Conservation (phyloP, 805 yeast genomes). For the Torulaspora indica region DNA sequence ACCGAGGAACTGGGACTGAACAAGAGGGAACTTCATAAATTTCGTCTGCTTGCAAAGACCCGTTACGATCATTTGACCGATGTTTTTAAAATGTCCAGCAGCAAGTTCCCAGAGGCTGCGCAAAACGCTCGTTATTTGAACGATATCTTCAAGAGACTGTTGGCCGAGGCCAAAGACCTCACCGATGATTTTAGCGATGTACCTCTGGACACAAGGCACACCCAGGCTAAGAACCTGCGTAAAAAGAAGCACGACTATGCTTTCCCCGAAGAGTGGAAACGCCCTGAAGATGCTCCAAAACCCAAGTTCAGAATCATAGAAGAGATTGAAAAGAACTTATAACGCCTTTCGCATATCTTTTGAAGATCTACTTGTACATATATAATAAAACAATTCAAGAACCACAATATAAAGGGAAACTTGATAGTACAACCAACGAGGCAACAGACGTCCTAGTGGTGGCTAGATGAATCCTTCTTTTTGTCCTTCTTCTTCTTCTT, state of each 20-base stretch:
- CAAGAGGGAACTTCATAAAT: conserved; percentile 59
- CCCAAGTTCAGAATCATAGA: conserved; percentile 27
- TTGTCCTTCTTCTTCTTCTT: conserved; percentile 52
- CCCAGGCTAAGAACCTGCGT: conserved; percentile 44
- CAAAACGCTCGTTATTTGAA: conserved; percentile 78
- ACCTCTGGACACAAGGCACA: conserved; percentile 77
- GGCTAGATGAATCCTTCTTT: conserved; percentile 37
- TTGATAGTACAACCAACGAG: conserved; percentile 7
- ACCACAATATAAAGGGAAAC: not conserved
- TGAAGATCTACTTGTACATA: conserved; percentile 6
- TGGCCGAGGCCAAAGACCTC: conserved; percentile 60
- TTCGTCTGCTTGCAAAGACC: conserved; percentile 71
- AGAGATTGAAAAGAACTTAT: conserved; percentile 12
- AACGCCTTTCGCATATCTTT: not conserved
- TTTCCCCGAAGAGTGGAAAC: conserved; percentile 80
- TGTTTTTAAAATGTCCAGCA: conserved; percentile 58
- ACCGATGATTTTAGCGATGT: conserved; percentile 64
- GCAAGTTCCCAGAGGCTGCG: conserved; percentile 66
- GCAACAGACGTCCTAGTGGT: not conserved
- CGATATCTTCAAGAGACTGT: conserved; percentile 55
- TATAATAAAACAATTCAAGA: conserved; percentile 5
- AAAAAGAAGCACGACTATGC: conserved; percentile 38
- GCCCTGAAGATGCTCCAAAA: conserved; percentile 67
- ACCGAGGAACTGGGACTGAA: conserved; percentile 51
- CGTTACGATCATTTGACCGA: conserved; percentile 64